Percentiles rank a stretch among this genome's conserved stretches.
Conservation (phyloP, 352 stramenopile species). For the Pythium angustatum region DNA sequence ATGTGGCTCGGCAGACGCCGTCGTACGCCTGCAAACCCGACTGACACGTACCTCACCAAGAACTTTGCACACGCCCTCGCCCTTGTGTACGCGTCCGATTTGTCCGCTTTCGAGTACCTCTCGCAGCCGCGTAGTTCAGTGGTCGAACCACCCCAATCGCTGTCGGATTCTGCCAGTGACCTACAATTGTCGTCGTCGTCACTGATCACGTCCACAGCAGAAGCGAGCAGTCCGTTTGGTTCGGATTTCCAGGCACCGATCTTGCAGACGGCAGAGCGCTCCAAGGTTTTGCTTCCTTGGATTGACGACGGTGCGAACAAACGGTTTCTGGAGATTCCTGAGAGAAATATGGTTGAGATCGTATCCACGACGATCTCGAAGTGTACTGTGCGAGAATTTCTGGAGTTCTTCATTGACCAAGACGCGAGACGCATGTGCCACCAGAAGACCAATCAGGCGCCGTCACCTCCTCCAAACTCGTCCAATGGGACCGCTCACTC, state of each 20-base stretch:
- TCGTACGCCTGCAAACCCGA: constrained; percentile 24
- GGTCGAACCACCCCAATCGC: background rate
- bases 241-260: constrained; percentile 48
- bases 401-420: constrained; percentile 48
- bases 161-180: constrained; percentile 9
- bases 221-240: constrained; percentile 29
- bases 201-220: background rate
- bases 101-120: constrained; percentile 47
- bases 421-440: constrained; percentile 31
- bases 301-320: constrained; percentile 36
- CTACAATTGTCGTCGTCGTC: constrained; percentile 7
- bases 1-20: constrained; percentile 72
- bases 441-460: constrained; percentile 26
- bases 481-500: background rate
- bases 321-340: constrained; percentile 50
- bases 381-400: constrained; percentile 39
- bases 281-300: constrained; percentile 50
- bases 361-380: constrained; percentile 44
- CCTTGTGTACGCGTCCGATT: constrained; percentile 68
- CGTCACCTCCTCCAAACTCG: constrained; percentile 4
- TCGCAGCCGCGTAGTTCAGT: constrained; percentile 6
- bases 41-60: constrained; percentile 64
- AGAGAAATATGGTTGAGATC: constrained; percentile 56
- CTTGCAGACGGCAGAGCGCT: constrained; percentile 33
- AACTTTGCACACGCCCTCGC: constrained; percentile 67